Evolutionary conservation across 305 asterid species (phyloP).

Genomic region (Andrographis paniculata): DNA sequence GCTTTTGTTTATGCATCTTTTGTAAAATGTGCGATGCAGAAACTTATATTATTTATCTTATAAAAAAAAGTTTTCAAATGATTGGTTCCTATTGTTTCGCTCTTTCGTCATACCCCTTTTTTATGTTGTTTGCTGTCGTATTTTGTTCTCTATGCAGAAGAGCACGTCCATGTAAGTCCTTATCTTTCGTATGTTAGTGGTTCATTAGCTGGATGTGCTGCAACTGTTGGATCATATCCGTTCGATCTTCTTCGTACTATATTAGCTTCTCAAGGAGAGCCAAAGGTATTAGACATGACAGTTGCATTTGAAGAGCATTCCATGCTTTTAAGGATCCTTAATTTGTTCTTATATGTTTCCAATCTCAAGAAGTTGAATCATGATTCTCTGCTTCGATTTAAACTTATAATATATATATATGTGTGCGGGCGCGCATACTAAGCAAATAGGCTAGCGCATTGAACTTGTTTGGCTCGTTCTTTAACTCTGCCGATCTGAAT

Average conservation of each 20-base stretch:
- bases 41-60: neutral
- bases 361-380: neutral
- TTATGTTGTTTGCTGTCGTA: conserved; percentile 8
- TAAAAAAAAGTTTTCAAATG: too few relatives aligned
- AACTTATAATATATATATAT: neutral
- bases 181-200: conserved; percentile 84
- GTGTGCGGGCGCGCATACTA: too few relatives aligned
- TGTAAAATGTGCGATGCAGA: too few relatives aligned
- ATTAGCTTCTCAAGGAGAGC: conserved; percentile 98
- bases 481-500: neutral
- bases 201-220: conserved; percentile 88
- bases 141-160: conserved; percentile 45
- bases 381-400: neutral
- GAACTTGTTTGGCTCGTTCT: neutral
- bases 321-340: neutral
- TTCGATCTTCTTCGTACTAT: conserved; percentile 88
- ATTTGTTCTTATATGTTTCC: neutral
- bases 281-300: conserved; percentile 47
- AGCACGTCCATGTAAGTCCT: conserved; percentile 69
- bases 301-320: neutral
- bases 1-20: too few relatives aligned
- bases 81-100: neutral
- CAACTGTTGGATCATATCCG: conserved; percentile 92
- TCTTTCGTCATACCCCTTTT: neutral
- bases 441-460: too few relatives aligned